Base-by-base conservation (phyloP, 306 rosid genomes). In the Cucurbita pepo region DNA sequence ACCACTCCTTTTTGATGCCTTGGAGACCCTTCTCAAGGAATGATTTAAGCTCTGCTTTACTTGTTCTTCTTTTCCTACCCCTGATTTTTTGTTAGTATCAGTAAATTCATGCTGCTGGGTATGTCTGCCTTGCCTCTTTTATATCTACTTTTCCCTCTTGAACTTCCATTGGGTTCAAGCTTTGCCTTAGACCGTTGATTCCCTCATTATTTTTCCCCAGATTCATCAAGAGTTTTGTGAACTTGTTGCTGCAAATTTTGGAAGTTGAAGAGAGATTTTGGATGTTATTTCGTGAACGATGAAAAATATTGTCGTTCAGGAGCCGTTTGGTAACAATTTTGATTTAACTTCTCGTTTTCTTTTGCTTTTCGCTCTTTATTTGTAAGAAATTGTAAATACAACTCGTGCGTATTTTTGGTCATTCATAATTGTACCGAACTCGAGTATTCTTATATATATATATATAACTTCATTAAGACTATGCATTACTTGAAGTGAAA, bases 1-100 rank as follows among this genome's bases (percentile, higher is more conserved):
- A n/a, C 79, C 90, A 36, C 76, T 94, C 77, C 79, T 94, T 83
- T 94, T 91, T 6, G 96, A 94, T 82, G 83, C 97, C 75, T 15
- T 94, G 2, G 99, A 94, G 86, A 78, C 86, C 54, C 90, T 94
- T 56, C 95, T 94, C 47, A 55, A 57, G 79, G 88, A 67, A 62
- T 90, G 80, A 88, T 78, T 81, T 79, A 65, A 58, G 38, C 65
- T 69, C 30, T 30, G 58, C 6, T 10, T n/a, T 47, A 25, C 3
- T 69, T 50, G 7, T 25, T 25, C 25, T 47, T 47, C 43, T 69
- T 51, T 69, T 16, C 4, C 44, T 37, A 15, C 73, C 41, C 73
- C 34, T 30, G 34, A 30, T 30, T 30, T 30, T 30, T 30, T 30
- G 34, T 48, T 30, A 69, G 73, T 69, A 48, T 48, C 25, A 47